These are phyloP conservation scores for Aspergillus sclerotialis DNA, from an alignment of 2,329 filamentous ascomycete genomes.

Conservation along the genomic window DNA sequence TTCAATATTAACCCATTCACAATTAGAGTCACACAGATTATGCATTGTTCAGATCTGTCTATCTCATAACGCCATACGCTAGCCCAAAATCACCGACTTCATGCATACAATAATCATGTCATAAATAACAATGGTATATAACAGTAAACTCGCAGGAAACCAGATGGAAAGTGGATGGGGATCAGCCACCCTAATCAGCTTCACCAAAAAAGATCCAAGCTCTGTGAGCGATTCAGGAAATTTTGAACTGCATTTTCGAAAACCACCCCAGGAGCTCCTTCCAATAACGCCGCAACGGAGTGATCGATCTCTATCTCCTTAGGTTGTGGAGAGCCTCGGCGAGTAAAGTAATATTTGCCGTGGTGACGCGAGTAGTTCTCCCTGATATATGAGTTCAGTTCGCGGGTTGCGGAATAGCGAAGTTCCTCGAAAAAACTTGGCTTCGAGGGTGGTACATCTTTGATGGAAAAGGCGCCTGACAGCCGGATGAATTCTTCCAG, in stretches of 20 bases:
- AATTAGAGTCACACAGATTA: too few relatives aligned
- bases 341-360: slow-evolving; percentile 40
- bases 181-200: too few relatives aligned
- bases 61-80: too few relatives aligned
- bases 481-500: slow-evolving; percentile 2
- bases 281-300: slow-evolving; percentile 12
- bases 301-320: slow-evolving; percentile 39
- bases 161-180: too few relatives aligned
- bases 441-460: neutral
- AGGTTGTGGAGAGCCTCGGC: slow-evolving; percentile 35
- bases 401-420: slow-evolving; percentile 29
- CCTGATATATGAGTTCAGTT: slow-evolving; percentile 38
- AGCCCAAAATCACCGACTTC: too few relatives aligned
- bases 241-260: slow-evolving; percentile 15
- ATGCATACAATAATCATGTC: too few relatives aligned
- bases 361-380: slow-evolving; percentile 42
- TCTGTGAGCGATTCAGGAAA: slow-evolving; percentile 7
- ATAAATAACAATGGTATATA: too few relatives aligned
- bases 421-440: slow-evolving; percentile 16
- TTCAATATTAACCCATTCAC: too few relatives aligned
- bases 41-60: too few relatives aligned
- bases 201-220: slow-evolving; percentile 8
- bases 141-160: too few relatives aligned
- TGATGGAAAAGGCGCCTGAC: slow-evolving; percentile 1
- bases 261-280: slow-evolving; percentile 10